A percentile compares a stretch with the other conserved stretches of the same genome.
Conservation (phyloP, 1,284 basidiomycete species). For the Trichosporon faecale region DNA sequence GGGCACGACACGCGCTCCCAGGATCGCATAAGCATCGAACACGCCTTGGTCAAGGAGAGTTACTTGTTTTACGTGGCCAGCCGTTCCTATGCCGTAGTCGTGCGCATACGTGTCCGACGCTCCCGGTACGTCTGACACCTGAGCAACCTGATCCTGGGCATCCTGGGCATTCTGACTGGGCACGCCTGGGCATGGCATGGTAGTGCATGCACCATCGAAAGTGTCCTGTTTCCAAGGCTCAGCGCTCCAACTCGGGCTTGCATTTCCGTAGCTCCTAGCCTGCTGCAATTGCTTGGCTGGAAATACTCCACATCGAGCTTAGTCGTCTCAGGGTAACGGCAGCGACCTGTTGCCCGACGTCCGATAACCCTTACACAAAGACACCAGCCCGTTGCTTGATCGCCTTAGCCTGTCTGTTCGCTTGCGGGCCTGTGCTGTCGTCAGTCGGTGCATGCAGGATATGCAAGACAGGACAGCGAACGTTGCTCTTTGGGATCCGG, state of each 20-base stretch:
- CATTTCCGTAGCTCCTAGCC: background rate
- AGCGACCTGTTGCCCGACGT: background rate
- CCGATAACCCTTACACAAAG: background rate
- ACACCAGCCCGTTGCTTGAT: background rate
- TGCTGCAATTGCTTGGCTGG: background rate
- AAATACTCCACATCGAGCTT: background rate
- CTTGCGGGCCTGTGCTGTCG: background rate
- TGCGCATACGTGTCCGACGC: background rate
- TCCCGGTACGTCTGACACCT: slow-evolving; percentile 3
- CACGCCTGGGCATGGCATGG: background rate
- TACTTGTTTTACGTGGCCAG: slow-evolving; percentile 7
- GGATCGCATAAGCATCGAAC: slow-evolving; percentile 8
- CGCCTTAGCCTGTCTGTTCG: background rate
- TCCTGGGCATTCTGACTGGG: background rate
- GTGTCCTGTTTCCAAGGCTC: background rate
- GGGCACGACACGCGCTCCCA: background rate
- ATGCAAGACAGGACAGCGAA: background rate
- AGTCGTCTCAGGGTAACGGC: background rate
- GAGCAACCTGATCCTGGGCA: background rate
- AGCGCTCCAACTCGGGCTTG: background rate
- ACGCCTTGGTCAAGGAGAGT: background rate
- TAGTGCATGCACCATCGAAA: background rate
- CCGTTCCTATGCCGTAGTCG: slow-evolving; percentile 8
- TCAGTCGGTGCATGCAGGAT: background rate
- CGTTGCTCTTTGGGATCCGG: background rate